These are phyloP conservation scores for Bryoerythrophyllum caledonicum DNA, from an alignment of 225 moss, liverwort and hornwort genomes.

Conservation along the genomic window DNA sequence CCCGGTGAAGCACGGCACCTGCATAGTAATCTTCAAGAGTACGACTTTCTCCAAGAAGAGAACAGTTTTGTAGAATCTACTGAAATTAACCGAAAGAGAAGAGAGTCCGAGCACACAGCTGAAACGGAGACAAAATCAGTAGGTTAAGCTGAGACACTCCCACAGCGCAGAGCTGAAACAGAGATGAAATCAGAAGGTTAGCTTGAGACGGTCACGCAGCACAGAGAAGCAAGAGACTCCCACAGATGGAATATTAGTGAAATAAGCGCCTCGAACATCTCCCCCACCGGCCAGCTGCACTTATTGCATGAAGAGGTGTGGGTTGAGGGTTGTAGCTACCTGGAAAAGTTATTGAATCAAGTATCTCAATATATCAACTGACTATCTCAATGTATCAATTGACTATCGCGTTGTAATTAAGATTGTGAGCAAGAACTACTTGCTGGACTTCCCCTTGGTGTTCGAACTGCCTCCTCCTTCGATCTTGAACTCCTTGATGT, in stretches of 20 bases:
- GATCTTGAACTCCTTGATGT: conserved; percentile 75
- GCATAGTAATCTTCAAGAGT: not conserved
- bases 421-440: conserved; percentile 32
- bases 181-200: not conserved
- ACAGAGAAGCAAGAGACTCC: not conserved
- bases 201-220: not conserved
- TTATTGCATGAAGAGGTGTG: conserved; percentile 21
- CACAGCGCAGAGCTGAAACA: not conserved
- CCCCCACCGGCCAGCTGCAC: conserved; percentile 3
- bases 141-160: not conserved
- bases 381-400: not conserved
- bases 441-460: conserved; percentile 56
- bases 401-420: conserved; percentile 4
- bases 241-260: not conserved
- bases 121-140: conserved; percentile 9
- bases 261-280: conserved; percentile 6
- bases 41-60: not conserved
- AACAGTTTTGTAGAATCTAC: conserved; percentile 1
- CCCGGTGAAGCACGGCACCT: conserved; percentile 6
- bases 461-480: conserved; percentile 50
- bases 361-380: not conserved
- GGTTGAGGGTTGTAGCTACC: conserved; percentile 2
- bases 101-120: not conserved
- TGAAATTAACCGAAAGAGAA: conserved; percentile 4
- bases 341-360: conserved; percentile 15